Evolutionary conservation across 331 rosid genomes (phyloP), one percentile per base, ranked within the genome.

Genomic region (Arachis monticola): DNA sequence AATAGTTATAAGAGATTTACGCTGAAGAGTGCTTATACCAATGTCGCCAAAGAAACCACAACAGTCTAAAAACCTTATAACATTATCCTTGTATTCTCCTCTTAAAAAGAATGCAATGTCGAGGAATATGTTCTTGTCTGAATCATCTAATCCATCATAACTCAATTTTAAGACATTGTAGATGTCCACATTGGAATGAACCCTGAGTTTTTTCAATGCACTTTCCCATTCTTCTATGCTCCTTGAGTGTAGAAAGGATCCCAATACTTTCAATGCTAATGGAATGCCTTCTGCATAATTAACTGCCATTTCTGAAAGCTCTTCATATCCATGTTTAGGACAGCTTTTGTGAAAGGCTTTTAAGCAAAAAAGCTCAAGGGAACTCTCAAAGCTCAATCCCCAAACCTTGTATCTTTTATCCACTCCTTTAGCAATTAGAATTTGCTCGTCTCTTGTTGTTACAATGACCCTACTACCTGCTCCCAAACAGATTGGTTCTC

Each of bases 391-490:
- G 53, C 13, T 5, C 51, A 73, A 13, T 48, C 22, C 51, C 70
- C 61, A 35, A 4, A 58, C 78, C 52, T 73, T 61, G 62, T 61
- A 50, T 14, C 48, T 73, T 4, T 14, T 41, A 31, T 72, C 47
- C 6, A 32, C 77, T 51, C n/a, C 68, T 30, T 13, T 47, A 30
- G 38, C 38, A 32, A 32, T 32, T 32, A 72, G 32, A 2, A 72
- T n/a, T 2, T 8, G 77, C 69, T 60, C 60, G 38, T 72, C 77
- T 72, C 77, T 72, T 8, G 77, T 59, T 3, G 77, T 72, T 6
- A 72, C 14, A 60, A 72, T 60, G 32, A 72, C 61, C 14, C 77
- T 73, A n/a, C 77, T 60, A 10, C 77, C 69, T 27, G 69, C 12
- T 60, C 77, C 77, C 14, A 73, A 14, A 27, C 70, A 73, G 14